Base-by-base conservation (phyloP, 768 basidiomycete genomes). In the Clavaria fumosa region DNA sequence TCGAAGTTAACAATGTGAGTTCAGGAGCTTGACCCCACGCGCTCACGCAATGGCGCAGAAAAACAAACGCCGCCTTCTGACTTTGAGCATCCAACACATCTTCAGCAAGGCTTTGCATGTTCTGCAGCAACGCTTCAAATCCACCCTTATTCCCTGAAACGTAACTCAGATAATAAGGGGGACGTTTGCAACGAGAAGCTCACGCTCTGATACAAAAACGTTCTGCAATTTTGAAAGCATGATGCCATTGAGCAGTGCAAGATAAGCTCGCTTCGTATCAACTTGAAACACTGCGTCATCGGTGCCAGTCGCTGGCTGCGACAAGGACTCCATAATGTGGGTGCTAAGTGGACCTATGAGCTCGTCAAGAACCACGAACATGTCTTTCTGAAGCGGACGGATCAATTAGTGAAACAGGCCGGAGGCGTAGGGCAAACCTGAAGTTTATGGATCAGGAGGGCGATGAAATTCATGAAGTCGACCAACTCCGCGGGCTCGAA, bases 391-490 rank as follows among this genome's bases (percentile, higher is more conserved):
- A 17, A 42, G 22, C 5, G 22, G 4, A 15, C 20, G 20, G 4
- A n/a, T n/a, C n/a, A n/a, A n/a, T n/a, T n/a, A n/a, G n/a, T n/a
- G n/a, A n/a, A n/a, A n/a, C n/a, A n/a, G n/a, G n/a, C n/a, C n/a
- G n/a, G n/a, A n/a, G n/a, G n/a, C n/a, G n/a, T n/a, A n/a, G 10
- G 17, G 43, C 55, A 38, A 42, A 89, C 91, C 66, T 88, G 84
- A 38, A 97, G 70, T 52, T 84, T 84, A 54, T 93, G 88, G 37
- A 91, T 78, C 37, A 96, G 62, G 6, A 95, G 63, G 5, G 81
- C 81, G 38, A 99, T 81, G 63, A 99, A 97, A 50, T 79, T 82
- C 69, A 97, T 79, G 50, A 97, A 93, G 52, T 99, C 95, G 20
- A 82, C 78, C 40, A 99, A 62, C 55, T 99, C 95, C 5, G 79